Conservation (phyloP, 1,284 basidiomycete species). For the Leccinum pachyderme region DNA sequence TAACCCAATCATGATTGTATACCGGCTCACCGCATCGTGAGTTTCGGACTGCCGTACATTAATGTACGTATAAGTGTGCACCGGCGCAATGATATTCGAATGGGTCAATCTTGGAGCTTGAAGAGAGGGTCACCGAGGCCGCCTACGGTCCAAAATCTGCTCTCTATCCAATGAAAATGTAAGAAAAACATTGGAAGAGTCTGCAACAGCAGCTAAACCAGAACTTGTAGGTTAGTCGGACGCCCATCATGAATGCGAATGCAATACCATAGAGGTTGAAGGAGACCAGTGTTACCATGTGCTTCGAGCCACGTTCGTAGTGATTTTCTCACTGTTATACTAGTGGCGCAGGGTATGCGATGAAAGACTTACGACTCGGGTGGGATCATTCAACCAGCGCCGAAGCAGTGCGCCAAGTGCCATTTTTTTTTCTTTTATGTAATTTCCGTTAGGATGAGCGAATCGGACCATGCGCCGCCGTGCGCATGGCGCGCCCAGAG, state of each 20-base stretch:
- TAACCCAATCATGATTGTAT: background rate
- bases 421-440: background rate
- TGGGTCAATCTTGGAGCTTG: background rate
- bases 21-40: background rate
- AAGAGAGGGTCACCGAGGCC: background rate
- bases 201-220: background rate
- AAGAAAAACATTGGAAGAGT: background rate
- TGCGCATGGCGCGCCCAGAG: slow-evolving; percentile 3
- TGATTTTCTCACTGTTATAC: background rate
- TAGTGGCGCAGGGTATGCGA: background rate
- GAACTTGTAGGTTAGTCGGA: background rate
- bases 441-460: slow-evolving; percentile 1
- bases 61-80: background rate
- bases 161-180: background rate
- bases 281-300: background rate
- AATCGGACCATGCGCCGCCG: slow-evolving; percentile 8
- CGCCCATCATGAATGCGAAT: background rate
- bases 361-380: background rate
- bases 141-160: background rate
- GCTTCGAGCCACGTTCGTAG: background rate
- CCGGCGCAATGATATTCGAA: background rate
- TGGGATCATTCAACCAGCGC: slow-evolving; percentile 1
- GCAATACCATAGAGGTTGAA: background rate
- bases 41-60: background rate
- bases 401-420: slow-evolving; percentile 4